These are phyloP conservation scores for Clitopilus hobsonii DNA, from an alignment of 768 basidiomycete genomes.

Conservation along the genomic window DNA sequence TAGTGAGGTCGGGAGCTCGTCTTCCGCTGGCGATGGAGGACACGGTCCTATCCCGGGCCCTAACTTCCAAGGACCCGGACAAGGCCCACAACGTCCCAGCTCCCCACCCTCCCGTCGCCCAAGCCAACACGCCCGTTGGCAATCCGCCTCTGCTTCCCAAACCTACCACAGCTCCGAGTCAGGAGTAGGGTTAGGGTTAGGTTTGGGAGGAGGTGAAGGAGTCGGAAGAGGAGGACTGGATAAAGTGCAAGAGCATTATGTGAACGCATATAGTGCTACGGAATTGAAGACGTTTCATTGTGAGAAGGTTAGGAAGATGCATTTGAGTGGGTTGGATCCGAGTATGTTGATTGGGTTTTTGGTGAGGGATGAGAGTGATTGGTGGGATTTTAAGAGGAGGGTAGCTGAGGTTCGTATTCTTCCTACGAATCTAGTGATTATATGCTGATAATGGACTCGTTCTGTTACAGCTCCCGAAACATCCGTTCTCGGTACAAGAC, in stretches of 20 bases:
- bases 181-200: slow-evolving; percentile 6
- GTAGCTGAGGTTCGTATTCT: slow-evolving; percentile 60
- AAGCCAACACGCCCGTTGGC: slow-evolving; percentile 11
- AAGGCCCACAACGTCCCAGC: neutral
- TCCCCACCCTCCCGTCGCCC: slow-evolving; percentile 6
- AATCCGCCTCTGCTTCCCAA: slow-evolving; percentile 17
- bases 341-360: slow-evolving; percentile 97
- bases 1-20: slow-evolving; percentile 19
- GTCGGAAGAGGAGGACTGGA: slow-evolving; percentile 35
- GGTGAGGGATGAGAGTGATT: slow-evolving; percentile 78
- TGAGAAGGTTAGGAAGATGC: slow-evolving; percentile 96
- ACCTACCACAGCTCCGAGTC: slow-evolving; percentile 6
- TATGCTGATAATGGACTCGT: slow-evolving; percentile 9
- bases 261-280: slow-evolving; percentile 61
- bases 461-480: slow-evolving; percentile 44
- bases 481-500: slow-evolving; percentile 84
- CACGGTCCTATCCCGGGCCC: neutral
- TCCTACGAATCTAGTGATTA: slow-evolving; percentile 2
- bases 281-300: slow-evolving; percentile 93
- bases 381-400: slow-evolving; percentile 72
- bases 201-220: too few species aligned
- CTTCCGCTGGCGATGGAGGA: slow-evolving; percentile 9
- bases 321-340: slow-evolving; percentile 83
- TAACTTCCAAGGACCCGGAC: slow-evolving; percentile 12
- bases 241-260: slow-evolving; percentile 56